Base-by-base conservation (phyloP, 1,139 yeast species). In the Taphrina flavorubra region DNA sequence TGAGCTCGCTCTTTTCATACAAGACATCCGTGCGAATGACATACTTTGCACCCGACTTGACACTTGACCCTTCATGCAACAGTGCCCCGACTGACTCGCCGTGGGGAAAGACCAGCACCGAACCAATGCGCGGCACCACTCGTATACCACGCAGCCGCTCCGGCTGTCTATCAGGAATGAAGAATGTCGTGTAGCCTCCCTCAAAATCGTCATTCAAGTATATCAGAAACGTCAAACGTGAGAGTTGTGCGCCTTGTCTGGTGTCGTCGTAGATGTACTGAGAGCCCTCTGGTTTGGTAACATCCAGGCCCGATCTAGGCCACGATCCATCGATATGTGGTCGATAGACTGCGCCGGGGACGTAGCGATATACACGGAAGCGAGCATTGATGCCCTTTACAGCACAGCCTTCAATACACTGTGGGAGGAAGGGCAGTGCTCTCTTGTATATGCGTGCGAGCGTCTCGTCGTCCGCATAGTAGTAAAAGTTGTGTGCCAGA, bases 311-410 rank as follows among this genome's bases (percentile, higher is more conserved):
- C 7, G 68, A 65, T 11, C 63, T 51, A 13, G 68, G 63, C 68
- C 68, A 65, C n/a, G 68, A 59, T 7, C 68, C 68, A 56, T 65
- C 68, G 37, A 65, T 46, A 31, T 65, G 68, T 8, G 68, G 68
- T 13, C 68, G 39, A 36, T 65, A 65, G 3, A 65, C 63, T 13
- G 68, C 68, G 20, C 68, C 68, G 7, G 68, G 68, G 10, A 65
- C 68, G 31, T 65, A 65, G 14, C 68, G 47, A 49, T 65, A 65
- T 14, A 65, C 63, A 1, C 68, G 57, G 16, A 65, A 65, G 14
- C 68, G 57, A 16, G 63, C 68, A 51, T 65, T 65, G 51, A 65
- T 47, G 51, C 68, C 68, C 20, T 46, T 40, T 11, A 65, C 59
- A 7, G 42, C 40, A 18, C 68, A 57, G n/a, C 68, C 68, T 34